phyloP scores from a whole-genome alignment of 2,329 filamentous ascomycete species.

The Lojkania enalia region DNA sequence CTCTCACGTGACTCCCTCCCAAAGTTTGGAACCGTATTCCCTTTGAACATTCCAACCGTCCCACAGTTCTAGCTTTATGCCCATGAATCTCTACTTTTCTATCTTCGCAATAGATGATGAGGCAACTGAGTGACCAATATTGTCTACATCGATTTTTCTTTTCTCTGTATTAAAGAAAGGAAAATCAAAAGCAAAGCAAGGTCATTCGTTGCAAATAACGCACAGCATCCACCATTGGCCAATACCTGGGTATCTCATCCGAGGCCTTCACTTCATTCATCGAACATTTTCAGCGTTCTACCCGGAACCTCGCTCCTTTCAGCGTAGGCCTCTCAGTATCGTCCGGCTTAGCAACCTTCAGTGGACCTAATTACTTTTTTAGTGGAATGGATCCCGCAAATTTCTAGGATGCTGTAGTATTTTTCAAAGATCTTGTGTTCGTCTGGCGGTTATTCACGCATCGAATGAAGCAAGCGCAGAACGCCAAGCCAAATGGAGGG shows the following conservation, averaged over 20 bases:
- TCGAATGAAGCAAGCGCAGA: slow-evolving; percentile 16
- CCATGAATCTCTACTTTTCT: too few species aligned
- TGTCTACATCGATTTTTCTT: too few species aligned
- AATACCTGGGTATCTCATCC: slow-evolving; percentile 6
- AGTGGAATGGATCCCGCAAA: slow-evolving; percentile 7
- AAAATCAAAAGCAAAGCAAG: too few species aligned
- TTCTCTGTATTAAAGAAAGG: too few species aligned
- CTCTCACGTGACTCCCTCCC: too few species aligned
- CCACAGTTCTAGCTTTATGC: too few species aligned
- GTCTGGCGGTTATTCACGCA: slow-evolving; percentile 24
- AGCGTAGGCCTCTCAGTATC: slow-evolving; percentile 21
- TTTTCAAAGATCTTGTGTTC: slow-evolving; percentile 16
- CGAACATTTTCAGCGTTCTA: slow-evolving; percentile 8
- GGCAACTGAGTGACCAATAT: too few species aligned
- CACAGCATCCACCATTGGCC: too few species aligned
- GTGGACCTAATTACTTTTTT: slow-evolving; percentile 14
- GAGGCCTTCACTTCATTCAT: slow-evolving; percentile 9
- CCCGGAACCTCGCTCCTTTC: slow-evolving; percentile 14
- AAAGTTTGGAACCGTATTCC: too few species aligned
- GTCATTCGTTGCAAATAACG: too few species aligned
- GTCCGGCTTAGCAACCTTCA: slow-evolving; percentile 22
- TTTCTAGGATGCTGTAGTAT: slow-evolving; percentile 6
- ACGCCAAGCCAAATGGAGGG: slow-evolving; percentile 23
- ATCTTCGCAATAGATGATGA: too few species aligned
- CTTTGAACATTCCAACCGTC: too few species aligned